Conservation (phyloP, 306 rosid species). For the Cercis canadensis region DNA sequence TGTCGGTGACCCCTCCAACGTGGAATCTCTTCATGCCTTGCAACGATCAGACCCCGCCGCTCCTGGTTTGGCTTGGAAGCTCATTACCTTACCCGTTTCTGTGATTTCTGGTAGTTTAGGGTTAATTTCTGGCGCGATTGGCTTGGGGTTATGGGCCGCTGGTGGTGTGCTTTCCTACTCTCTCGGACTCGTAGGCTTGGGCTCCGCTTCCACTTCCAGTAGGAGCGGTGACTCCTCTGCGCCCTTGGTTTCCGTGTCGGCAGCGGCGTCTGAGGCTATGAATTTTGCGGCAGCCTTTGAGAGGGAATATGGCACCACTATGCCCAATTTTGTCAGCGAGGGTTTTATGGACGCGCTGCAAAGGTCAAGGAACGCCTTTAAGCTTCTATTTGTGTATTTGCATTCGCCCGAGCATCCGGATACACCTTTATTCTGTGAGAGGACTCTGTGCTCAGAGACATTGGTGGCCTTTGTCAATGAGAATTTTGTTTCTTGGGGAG, state of each 20-base stretch:
- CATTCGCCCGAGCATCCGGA: constrained; percentile 98
- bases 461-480: constrained; percentile 71
- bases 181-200: constrained; percentile 80
- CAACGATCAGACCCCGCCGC: constrained; percentile 39
- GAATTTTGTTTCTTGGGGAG: constrained; percentile 96
- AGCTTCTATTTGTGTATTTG: constrained; percentile 83
- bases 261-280: constrained; percentile 73
- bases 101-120: constrained; percentile 84
- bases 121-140: constrained; percentile 81
- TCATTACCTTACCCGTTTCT: constrained; percentile 79
- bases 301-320: constrained; percentile 64
- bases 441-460: constrained; percentile 76
- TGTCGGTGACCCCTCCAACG: constrained; percentile 6
- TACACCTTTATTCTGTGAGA: constrained; percentile 77
- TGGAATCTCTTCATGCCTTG: constrained; percentile 5
- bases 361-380: constrained; percentile 73
- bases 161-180: constrained; percentile 93
- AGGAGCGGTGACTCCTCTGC: constrained; percentile 47
- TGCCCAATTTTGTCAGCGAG: constrained; percentile 78
- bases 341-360: constrained; percentile 95
- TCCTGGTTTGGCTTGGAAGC: constrained; percentile 82
- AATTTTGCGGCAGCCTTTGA: constrained; percentile 70
- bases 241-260: constrained; percentile 67
- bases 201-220: constrained; percentile 28
- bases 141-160: constrained; percentile 91